These are phyloP conservation scores for Ustulina deusta DNA, from an alignment of 2,329 filamentous ascomycete species.

Conservation along the genomic window DNA sequence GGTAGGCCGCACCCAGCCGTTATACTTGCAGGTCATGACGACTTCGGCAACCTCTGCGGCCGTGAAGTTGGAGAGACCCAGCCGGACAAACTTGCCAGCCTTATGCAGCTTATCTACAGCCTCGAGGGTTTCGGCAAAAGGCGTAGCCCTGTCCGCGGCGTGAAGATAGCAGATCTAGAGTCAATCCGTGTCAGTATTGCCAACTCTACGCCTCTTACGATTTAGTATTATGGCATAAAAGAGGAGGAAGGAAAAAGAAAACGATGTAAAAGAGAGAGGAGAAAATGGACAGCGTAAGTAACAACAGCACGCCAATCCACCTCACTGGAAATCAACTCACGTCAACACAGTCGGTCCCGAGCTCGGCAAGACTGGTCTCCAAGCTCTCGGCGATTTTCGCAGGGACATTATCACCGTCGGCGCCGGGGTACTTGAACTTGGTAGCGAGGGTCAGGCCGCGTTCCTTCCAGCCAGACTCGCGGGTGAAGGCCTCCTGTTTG, in stretches of 20 bases:
- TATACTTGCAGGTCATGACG: constrained; percentile 80
- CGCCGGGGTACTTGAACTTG: constrained; percentile 74
- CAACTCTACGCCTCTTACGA: neutral
- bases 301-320: too few relatives aligned
- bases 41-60: constrained; percentile 91
- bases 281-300: neutral
- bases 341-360: constrained; percentile 80
- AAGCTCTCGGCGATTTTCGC: constrained; percentile 74
- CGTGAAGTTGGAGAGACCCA: constrained; percentile 87
- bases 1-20: constrained; percentile 84
- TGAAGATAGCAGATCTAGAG: constrained; percentile 79
- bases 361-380: constrained; percentile 75
- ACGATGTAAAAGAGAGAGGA: neutral
- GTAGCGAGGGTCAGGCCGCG: constrained; percentile 83
- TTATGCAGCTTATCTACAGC: constrained; percentile 85
- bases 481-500: constrained; percentile 82
- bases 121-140: constrained; percentile 83
- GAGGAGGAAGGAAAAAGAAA: neutral
- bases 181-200: constrained; percentile 9
- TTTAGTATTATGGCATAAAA: neutral
- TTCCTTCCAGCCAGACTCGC: constrained; percentile 80
- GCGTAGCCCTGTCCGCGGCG: constrained; percentile 74
- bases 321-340: constrained; percentile 53
- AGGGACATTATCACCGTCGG: constrained; percentile 70
- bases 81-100: constrained; percentile 82